Conservation (phyloP, 768 basidiomycete species). For the Leccinum boreale region DNA sequence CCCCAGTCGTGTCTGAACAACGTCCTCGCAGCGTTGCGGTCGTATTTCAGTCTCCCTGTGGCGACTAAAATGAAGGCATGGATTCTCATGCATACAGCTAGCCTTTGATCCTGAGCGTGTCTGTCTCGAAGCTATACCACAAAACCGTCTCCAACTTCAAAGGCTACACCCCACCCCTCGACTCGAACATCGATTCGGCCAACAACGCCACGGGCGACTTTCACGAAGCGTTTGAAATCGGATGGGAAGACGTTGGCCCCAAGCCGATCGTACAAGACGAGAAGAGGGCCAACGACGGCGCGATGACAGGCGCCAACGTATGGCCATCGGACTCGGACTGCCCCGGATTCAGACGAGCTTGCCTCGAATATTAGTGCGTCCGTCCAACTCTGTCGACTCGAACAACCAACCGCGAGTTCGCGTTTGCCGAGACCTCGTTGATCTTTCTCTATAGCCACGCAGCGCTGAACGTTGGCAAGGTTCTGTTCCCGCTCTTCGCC, state of each 20-base stretch:
- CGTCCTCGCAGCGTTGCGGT: constrained; percentile 45
- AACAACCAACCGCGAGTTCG: no score
- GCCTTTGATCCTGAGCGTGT: background rate
- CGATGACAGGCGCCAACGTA: constrained; percentile 47
- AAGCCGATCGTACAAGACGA: constrained; percentile 20
- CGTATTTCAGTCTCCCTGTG: constrained; percentile 64
- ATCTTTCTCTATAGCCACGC: constrained; percentile 42
- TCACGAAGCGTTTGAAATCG: constrained; percentile 89
- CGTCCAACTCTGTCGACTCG: background rate
- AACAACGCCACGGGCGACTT: constrained; percentile 71
- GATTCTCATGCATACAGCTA: background rate
- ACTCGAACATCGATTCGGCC: constrained; percentile 67
- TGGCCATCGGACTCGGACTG: constrained; percentile 64
- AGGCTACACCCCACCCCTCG: constrained; percentile 67
- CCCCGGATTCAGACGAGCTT: constrained; percentile 56
- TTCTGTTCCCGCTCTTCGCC: constrained; percentile 68
- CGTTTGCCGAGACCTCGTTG: constrained; percentile 11
- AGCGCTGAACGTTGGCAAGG: constrained; percentile 50
- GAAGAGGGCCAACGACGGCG: constrained; percentile 41
- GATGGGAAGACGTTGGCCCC: constrained; percentile 53
- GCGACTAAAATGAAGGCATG: constrained; percentile 67
- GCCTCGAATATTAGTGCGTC: constrained; percentile 66
- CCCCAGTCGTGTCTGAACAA: constrained; percentile 44
- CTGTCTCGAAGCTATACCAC: constrained; percentile 56
- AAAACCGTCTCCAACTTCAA: constrained; percentile 69